Evolutionary conservation across 805 yeast genomes (phyloP).

Genomic region (Sugiyamaella boreocaroliniensis): DNA sequence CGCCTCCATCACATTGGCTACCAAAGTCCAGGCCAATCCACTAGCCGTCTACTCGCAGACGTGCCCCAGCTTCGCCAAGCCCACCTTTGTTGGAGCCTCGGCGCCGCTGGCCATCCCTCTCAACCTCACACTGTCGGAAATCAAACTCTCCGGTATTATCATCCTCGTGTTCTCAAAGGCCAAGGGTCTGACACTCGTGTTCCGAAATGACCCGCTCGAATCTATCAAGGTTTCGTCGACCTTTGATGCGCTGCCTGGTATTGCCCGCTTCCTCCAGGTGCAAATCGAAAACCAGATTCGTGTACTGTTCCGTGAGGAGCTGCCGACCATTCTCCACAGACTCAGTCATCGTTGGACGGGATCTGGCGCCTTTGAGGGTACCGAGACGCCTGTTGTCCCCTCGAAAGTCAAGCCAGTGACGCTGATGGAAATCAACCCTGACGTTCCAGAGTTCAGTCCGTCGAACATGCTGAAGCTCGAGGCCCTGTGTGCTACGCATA

Average conservation of each 20-base stretch:
- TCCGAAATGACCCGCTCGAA: constrained; percentile 83
- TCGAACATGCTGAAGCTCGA: constrained; percentile 62
- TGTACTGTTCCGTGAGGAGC: constrained; percentile 72
- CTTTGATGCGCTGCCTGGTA: constrained; percentile 77
- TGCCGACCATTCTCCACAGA: constrained; percentile 74
- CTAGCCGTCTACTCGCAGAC: constrained; percentile 52
- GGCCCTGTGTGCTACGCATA: constrained; percentile 65
- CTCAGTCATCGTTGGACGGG: constrained; percentile 62
- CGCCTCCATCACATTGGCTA: constrained; percentile 61
- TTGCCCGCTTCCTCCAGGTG: constrained; percentile 73
- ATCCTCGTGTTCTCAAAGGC: constrained; percentile 75
- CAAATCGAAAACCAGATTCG: constrained; percentile 79
- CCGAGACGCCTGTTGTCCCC: constrained; percentile 6
- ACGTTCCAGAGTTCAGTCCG: constrained; percentile 55
- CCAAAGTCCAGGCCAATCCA: constrained; percentile 79
- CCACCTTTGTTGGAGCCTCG: constrained; percentile 57
- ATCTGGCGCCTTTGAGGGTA: constrained; percentile 21
- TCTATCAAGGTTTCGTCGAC: constrained; percentile 75
- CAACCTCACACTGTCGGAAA: constrained; percentile 64
- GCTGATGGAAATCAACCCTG: constrained; percentile 49
- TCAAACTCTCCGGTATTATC: constrained; percentile 71
- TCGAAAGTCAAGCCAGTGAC: constrained; percentile 34
- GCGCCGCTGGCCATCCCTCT: constrained; percentile 72
- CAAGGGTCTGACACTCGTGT: constrained; percentile 79
- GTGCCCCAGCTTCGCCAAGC: constrained; percentile 51